Base-by-base conservation (phyloP, 2,329 filamentous ascomycete genomes). In the Talaromyces sp. region DNA sequence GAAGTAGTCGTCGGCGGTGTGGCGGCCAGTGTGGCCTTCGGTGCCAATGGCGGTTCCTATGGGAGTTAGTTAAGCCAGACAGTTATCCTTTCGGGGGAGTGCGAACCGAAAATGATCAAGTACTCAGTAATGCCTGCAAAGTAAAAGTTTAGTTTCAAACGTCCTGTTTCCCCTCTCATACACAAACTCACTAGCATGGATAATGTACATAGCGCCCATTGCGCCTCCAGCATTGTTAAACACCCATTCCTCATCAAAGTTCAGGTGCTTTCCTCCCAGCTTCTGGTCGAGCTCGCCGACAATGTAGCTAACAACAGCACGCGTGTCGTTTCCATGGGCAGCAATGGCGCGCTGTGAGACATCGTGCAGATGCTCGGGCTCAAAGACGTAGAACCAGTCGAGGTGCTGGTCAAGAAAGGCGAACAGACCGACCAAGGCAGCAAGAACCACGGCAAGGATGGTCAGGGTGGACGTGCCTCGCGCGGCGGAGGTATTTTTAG, bases 1-100 rank as follows among this genome's bases (percentile, higher is more conserved):
- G 83, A 96, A 96, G 82, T 95, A 96, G 81, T 96, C 92, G 78
- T 96, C 90, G 17, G 92, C 92, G 13, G 91, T 93, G 82, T 96
- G 92, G 57, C 92, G 89, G 65, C 92, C 92, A 1, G 86, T 86
- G 82, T 96, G 92, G 64, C 92, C 92, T 77, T 96, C 92, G 13
- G 92, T 96, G 69, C 92, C 92, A 59, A 76, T 73, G 32, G 74
- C 68, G 55, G 74, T 76, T 55, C 73, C 72, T 74, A 44, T 52
- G 30, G 54, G 27, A 60, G 28, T 55, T 27, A 51, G 44, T 13
- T 57, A 32, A n/a, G 19, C 22, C 11, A 4, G 13, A 28, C 11
- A 19, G n/a, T 5, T 19, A n/a, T n/a, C 22, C 22, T 4, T 11
- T 53, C 2, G 27, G 28, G 53, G 30, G 25, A n/a, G 25, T 27